Conservation (phyloP, 176 grass and related monocot species). For the Musa troglodytarum region DNA sequence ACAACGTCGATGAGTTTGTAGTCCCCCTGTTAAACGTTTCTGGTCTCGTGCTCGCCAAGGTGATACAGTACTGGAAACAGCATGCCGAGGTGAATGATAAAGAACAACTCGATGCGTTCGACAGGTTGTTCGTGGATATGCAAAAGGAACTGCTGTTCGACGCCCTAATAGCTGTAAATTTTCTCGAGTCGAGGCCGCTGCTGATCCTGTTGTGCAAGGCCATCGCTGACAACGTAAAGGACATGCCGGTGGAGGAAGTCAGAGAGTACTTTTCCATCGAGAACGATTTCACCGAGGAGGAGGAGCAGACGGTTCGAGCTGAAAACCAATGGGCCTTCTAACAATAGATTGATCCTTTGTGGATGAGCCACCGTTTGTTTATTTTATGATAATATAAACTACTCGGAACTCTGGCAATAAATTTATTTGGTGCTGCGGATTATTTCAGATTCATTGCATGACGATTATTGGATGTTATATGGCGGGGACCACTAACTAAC, state of each 20-base stretch:
- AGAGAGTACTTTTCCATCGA: not conserved
- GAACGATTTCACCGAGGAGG: slow-evolving; percentile 16
- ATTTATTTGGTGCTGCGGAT: too few relatives aligned
- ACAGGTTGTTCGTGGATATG: slow-evolving; percentile 1
- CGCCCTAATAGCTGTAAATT: not conserved
- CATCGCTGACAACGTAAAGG: not conserved
- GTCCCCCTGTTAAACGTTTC: not conserved
- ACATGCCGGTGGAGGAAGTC: slow-evolving; percentile 9
- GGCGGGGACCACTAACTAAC: too few relatives aligned
- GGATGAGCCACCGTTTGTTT: too few relatives aligned
- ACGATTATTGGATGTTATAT: too few relatives aligned
- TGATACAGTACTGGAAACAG: slow-evolving; percentile 18
- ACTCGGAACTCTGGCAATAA: too few relatives aligned
- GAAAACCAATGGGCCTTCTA: not conserved
- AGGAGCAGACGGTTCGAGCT: not conserved
- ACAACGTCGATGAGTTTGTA: not conserved
- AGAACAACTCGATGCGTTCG: not conserved
- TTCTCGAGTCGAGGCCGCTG: not conserved
- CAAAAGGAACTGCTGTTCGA: not conserved
- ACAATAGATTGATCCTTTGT: too few relatives aligned
- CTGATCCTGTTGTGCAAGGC: not conserved
- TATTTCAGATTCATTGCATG: too few relatives aligned
- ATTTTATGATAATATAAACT: too few relatives aligned
- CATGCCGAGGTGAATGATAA: not conserved
- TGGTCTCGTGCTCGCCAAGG: not conserved